phyloP scores from a whole-genome alignment of 805 yeast genomes.

The Yarrowia sp. region DNA sequence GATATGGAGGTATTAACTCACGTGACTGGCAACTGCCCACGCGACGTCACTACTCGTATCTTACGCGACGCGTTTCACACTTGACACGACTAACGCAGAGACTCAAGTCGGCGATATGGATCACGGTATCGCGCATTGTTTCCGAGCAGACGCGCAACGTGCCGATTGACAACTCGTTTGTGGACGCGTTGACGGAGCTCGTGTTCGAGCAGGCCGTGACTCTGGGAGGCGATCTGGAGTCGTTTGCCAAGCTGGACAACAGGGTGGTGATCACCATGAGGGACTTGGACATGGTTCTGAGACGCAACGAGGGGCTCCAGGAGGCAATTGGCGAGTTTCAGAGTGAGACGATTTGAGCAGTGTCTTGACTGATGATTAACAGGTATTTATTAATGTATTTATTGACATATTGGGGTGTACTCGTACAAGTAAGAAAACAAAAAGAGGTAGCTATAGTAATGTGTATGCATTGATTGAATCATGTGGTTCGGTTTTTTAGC shows the following conservation, averaged over 20 bases:
- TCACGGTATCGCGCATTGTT: conserved; percentile 47
- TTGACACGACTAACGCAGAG: conserved; percentile 16
- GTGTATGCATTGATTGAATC: no score
- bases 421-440: no score
- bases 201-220: conserved; percentile 48
- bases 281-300: conserved; percentile 47
- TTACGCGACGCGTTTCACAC: neutral
- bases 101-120: conserved; percentile 48
- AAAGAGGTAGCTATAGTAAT: no score
- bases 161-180: conserved; percentile 48
- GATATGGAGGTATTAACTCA: no score
- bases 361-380: no score
- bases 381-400: no score
- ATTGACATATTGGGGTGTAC: no score
- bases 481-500: no score
- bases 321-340: conserved; percentile 27
- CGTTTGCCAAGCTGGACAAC: conserved; percentile 48
- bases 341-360: neutral
- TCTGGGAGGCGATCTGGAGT: conserved; percentile 47
- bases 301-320: conserved; percentile 47
- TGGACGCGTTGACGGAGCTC: conserved; percentile 48
- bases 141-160: conserved; percentile 45
- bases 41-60: no score
- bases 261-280: conserved; percentile 46
- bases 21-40: neutral